These are phyloP conservation scores for Pezicula neosporulosa DNA, from an alignment of 2,329 filamentous ascomycete species.

Conservation along the genomic window DNA sequence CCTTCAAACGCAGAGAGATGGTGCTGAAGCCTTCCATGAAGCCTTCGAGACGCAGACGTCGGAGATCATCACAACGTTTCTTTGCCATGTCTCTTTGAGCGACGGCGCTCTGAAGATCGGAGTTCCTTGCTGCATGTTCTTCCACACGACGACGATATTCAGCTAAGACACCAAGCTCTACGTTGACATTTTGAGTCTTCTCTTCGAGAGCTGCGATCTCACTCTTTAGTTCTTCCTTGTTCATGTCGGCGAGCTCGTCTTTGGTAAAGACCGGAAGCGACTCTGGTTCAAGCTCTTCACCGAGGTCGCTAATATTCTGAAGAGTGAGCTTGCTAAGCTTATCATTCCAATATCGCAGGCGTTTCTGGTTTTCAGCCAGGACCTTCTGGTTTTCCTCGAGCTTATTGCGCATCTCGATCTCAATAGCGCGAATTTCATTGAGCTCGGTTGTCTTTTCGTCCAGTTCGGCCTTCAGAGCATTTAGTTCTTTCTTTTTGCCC, in stretches of 20 bases:
- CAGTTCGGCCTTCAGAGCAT: constrained; percentile 75
- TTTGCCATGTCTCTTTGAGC: constrained; percentile 80
- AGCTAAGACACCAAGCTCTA: constrained; percentile 83
- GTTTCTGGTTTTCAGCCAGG: constrained; percentile 80
- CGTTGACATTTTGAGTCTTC: constrained; percentile 78
- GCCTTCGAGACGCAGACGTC: constrained; percentile 83
- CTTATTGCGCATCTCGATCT: constrained; percentile 98
- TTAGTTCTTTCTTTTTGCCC: constrained; percentile 76
- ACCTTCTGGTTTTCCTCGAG: constrained; percentile 94
- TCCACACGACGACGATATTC: constrained; percentile 86
- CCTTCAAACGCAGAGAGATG: constrained; percentile 92
- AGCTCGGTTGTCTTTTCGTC: constrained; percentile 83
- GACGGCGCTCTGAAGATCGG: constrained; percentile 78
- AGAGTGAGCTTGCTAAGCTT: constrained; percentile 81
- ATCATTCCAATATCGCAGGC: constrained; percentile 81
- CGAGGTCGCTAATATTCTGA: constrained; percentile 75
- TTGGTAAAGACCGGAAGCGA: constrained; percentile 76
- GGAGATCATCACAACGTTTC: constrained; percentile 87
- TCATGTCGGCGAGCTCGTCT: constrained; percentile 63
- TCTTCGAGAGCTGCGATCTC: constrained; percentile 66
- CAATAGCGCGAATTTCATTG: constrained; percentile 81
- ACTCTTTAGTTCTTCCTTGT: constrained; percentile 62
- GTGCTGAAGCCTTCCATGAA: constrained; percentile 98
- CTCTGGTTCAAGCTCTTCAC: constrained; percentile 47
- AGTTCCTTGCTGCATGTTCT: constrained; percentile 77